Evolutionary conservation across 345 rosid genomes (phyloP).

Genomic region (Corchorus olitorius): DNA sequence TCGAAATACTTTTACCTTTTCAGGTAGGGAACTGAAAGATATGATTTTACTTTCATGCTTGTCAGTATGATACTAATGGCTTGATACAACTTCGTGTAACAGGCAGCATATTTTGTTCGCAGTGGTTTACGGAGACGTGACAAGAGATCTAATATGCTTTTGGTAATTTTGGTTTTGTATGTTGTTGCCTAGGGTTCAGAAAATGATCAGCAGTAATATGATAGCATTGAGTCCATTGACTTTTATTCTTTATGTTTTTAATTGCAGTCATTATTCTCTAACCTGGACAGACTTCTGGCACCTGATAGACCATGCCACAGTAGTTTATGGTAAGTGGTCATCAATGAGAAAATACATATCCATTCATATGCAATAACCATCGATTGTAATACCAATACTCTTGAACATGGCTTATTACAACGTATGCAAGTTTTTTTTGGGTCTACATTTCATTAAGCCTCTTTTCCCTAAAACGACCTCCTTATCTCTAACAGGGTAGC

Average conservation of each 20-base stretch:
- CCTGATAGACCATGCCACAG: conserved; percentile 91
- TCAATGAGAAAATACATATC: conserved; percentile 1
- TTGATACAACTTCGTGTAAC: conserved; percentile 32
- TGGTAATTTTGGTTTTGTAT: conserved; percentile 50
- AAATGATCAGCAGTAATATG: not conserved
- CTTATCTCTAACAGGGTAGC: conserved; percentile 57
- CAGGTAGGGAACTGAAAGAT: conserved; percentile 48
- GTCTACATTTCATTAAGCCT: not conserved
- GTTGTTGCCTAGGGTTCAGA: not conserved
- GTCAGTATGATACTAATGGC: not conserved
- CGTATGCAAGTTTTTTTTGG: not conserved
- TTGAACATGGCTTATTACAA: not conserved
- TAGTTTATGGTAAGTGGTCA: conserved; percentile 74
- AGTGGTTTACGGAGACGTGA: conserved; percentile 83
- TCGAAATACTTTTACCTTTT: conserved; percentile 81
- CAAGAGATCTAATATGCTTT: conserved; percentile 86
- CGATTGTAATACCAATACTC: not conserved
- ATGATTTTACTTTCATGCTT: conserved; percentile 16
- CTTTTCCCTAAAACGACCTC: not conserved
- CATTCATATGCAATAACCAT: not conserved
- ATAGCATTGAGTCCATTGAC: not conserved
- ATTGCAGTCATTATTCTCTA: conserved; percentile 77
- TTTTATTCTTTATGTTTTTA: conserved; percentile 20
- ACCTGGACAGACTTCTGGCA: conserved; percentile 78
- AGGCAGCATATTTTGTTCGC: conserved; percentile 84